Evolutionary conservation across 1,284 basidiomycete species (phyloP).

Genomic region (Heliocybe sulcata): DNA sequence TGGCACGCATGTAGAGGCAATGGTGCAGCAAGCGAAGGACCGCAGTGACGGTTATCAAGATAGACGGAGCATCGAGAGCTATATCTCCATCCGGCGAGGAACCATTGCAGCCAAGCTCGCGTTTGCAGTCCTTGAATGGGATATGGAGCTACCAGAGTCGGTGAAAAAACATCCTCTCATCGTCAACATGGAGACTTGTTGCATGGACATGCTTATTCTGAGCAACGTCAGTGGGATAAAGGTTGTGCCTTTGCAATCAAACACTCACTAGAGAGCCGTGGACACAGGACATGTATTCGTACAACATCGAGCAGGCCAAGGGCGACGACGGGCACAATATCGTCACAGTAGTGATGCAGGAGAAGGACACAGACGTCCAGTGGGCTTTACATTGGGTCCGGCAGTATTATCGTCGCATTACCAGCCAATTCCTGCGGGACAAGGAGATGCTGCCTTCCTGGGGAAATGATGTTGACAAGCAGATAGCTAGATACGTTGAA

Average conservation of each 20-base stretch:
- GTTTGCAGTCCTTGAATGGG: slow-evolving; percentile 28
- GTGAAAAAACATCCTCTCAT: slow-evolving; percentile 31
- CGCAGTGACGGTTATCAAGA: slow-evolving; percentile 21
- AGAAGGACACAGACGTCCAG: slow-evolving; percentile 40
- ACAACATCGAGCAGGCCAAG: slow-evolving; percentile 1
- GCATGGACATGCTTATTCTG: slow-evolving; percentile 33
- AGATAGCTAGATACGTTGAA: slow-evolving; percentile 40
- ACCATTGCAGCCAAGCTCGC: slow-evolving; percentile 35
- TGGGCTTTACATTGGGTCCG: slow-evolving; percentile 47
- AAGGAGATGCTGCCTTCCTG: slow-evolving; percentile 38
- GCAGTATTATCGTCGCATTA: slow-evolving; percentile 38
- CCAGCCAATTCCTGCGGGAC: slow-evolving; percentile 37
- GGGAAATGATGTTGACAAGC: slow-evolving; percentile 39
- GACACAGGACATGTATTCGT: not conserved
- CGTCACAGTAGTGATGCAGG: slow-evolving; percentile 48
- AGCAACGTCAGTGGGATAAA: slow-evolving; percentile 27
- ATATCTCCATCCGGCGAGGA: slow-evolving; percentile 30
- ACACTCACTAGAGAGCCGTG: slow-evolving; percentile 3
- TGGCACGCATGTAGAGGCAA: slow-evolving; percentile 27
- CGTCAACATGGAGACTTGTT: slow-evolving; percentile 21
- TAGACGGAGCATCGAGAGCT: slow-evolving; percentile 26
- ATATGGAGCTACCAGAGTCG: slow-evolving; percentile 32
- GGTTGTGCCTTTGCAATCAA: no score
- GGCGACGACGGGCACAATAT: slow-evolving; percentile 29
- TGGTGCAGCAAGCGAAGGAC: slow-evolving; percentile 34